Base-by-base conservation (phyloP, 164 flowering plant species). In the Nymphaea thermarum region DNA sequence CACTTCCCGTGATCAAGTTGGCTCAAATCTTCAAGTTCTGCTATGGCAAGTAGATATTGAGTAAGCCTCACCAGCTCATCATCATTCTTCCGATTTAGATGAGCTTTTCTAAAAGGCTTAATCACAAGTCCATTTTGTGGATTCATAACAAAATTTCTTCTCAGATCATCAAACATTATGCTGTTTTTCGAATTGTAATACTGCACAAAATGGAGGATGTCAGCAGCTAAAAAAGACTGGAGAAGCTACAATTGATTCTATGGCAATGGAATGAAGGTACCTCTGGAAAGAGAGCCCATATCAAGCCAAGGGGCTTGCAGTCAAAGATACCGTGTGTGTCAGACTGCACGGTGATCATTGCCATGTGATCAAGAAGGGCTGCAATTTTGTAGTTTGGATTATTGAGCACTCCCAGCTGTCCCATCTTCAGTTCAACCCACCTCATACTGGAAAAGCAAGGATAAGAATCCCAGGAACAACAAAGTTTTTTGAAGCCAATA, bases 341-440 rank as follows among this genome's bases (percentile, higher is more conserved):
- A 65, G 99, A 86, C 45, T 87, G 93, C 45, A 95, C 91, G 14
- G 94, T 88, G 72, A 90, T 95, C 99, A 95, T 95, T 43, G 97
- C 99, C 68, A 86, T 67, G 75, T 90, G 97, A 70, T 92, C 98
- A 7, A 95, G 79, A 72, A 95, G 92, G 43, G 99, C 98, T 36
- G 94, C 87, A 64, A 95, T 87, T 83, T 88, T 90, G 83, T 92
- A 95, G 84, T 88, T 80, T 4, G 98, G 93, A 80, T 92, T 85
- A 75, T 77, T 66, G 42, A 95, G 93, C 15, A 95, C 98, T n/a
- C 98, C 99, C 42, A 95, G 97, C 79, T 95, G 90, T 64, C 78
- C 88, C 99, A 95, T 95, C 81, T 95, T 95, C 78, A 90, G 62
- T 70, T 95, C 93, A 76, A 95, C 93, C 99, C 99, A 92, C 72